Evolutionary conservation across 495 filamentous ascomycete species (phyloP), one percentile per base, ranked within the genome.

Genomic region (Penicillium odoratum): DNA sequence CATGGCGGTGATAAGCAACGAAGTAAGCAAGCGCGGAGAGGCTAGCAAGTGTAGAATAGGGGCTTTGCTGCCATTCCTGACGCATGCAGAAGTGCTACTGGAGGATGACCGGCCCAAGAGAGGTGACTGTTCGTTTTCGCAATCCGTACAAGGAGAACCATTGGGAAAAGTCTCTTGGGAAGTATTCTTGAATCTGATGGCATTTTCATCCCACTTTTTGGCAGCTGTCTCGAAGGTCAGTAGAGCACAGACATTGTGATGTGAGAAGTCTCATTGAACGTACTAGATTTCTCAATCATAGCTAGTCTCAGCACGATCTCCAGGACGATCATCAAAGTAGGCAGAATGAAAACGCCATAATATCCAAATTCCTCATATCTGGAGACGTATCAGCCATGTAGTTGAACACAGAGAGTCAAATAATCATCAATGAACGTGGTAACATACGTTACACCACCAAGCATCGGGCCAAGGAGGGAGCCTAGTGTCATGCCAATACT

Each of bases 401-500:
- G 21, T 21, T 21, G 21, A 21, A 21, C 21, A 2, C 21, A 21
- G 21, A 21, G 21, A 21, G 21, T 21, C 21, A 21, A 21, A 21
- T 1, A 21, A 21, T 21, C 21, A 21, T 21, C 21, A 21, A 21
- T 21, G 2, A 21, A 21, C 21, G 21, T 21, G 21, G 21, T 21
- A 9, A 33, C 30, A 7, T 56, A 93, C 30, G 93, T 81, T 2
- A 91, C 68, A 5, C 91, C 90, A 3, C 91, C 90, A 21, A 93
- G 75, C 16, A 89, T 73, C 3, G 91, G 91, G 1, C 83, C 79
- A 40, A 78, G 64, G 0, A 88, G 63, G 13, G 75, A 72, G 0
- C 82, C 85, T 9, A 84, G 71, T 1, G 77, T 81, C 57, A 86
- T 77, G 6, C 80, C 81, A 63, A 88, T 72, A 47, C 75, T 81